Evolutionary conservation across 2,329 filamentous ascomycete genomes (phyloP).

Genomic region (Aspergillus sp.): DNA sequence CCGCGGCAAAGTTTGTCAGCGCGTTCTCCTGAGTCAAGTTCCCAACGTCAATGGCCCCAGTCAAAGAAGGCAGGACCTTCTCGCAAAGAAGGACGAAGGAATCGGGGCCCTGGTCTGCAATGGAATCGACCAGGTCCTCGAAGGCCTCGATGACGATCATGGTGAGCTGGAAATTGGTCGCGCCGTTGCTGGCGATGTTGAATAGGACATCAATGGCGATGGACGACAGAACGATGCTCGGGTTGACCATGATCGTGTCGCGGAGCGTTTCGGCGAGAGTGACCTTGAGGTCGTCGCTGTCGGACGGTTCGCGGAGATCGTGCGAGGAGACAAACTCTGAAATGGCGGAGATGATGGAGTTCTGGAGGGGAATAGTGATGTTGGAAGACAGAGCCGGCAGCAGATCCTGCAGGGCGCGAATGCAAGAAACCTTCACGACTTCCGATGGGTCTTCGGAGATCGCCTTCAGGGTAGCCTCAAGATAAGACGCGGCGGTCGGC

Average conservation of each 20-base stretch:
- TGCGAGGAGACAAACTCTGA: slow-evolving; percentile 74
- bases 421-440: slow-evolving; percentile 87
- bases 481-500: slow-evolving; percentile 37
- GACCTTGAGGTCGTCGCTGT: slow-evolving; percentile 88
- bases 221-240: slow-evolving; percentile 68
- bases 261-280: slow-evolving; percentile 84
- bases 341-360: slow-evolving; percentile 59
- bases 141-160: slow-evolving; percentile 87
- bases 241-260: slow-evolving; percentile 77
- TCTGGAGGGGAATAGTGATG: slow-evolving; percentile 59
- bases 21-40: slow-evolving; percentile 76
- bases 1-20: slow-evolving; percentile 81
- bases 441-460: slow-evolving; percentile 76
- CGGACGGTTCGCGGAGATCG: slow-evolving; percentile 78
- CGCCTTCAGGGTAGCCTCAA: slow-evolving; percentile 66
- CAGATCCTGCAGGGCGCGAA: slow-evolving; percentile 77
- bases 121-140: slow-evolving; percentile 74
- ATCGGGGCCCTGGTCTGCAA: slow-evolving; percentile 64
- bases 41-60: slow-evolving; percentile 84
- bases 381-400: slow-evolving; percentile 54
- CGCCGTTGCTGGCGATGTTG: slow-evolving; percentile 81
- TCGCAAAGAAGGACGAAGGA: slow-evolving; percentile 76
- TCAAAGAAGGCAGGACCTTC: slow-evolving; percentile 84
- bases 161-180: slow-evolving; percentile 86
- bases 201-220: slow-evolving; percentile 80